Evolutionary conservation across 352 stramenopile species (phyloP), one percentile per base, ranked within the genome.

Genomic region (Phytophthora pistaciae): DNA sequence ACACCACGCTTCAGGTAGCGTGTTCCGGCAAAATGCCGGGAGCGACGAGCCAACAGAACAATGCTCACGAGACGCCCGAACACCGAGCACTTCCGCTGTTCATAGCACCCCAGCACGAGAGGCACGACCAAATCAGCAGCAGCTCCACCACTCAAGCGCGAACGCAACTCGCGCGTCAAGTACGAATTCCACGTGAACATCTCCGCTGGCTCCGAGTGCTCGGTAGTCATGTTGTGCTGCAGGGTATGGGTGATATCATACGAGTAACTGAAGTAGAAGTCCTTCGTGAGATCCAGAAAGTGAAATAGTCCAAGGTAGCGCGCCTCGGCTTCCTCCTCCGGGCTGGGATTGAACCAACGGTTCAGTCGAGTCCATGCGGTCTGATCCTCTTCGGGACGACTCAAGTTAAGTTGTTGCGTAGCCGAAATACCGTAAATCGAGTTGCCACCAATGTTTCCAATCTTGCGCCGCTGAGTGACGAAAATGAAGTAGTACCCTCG

Each of bases 191-290:
- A 99, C 1, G 94, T 92, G 61, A 96, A 97, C 95, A 99, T 99
- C 70, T 99, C 94, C 29, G 98, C 94, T 23, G 88, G 85, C 36
- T 87, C 84, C 0, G 84, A 82, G 29, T 85, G 70, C 46, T 93
- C 85, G 3, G 85, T 91, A 13, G 97, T 93, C 89, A 99, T 99
- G 68, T 99, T 99, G 74, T 99, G 88, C 82, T 99, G 97, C 59
- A 99, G 78, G 55, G 92, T 98, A 72, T 98, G 88, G 18, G 98
- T 99, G 52, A 99, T 87, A 69, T 99, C 97, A 74, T 99, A 99
- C 53, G 96, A 99, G 74, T 99, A 99, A 57, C 90, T 98, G 78
- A 99, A 99, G 85, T 97, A 99, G 75, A 99, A 99, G 70, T 99
- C 98, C 70, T 99, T 99, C 8, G 97, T 99, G 20, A 99, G 85